Evolutionary conservation across 192 early-diverging fungal genomes (phyloP), one percentile per base, ranked within the genome.

Genomic region (Backusella macrospora): DNA sequence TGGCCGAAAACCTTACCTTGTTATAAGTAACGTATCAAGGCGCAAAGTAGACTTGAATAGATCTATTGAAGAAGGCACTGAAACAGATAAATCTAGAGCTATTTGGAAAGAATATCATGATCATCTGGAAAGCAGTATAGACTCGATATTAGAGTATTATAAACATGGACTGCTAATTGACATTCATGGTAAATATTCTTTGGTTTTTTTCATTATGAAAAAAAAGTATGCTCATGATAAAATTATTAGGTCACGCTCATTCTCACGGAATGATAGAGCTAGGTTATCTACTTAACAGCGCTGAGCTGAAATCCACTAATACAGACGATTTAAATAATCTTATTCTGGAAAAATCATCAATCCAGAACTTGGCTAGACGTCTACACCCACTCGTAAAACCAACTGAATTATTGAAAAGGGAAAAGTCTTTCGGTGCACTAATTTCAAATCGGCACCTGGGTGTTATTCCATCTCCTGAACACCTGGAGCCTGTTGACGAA

Each of bases 131-230:
- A 5, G 8, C 8, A 46, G 23, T 23, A 29, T 46, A 7, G 45
- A 69, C 2, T 46, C 42, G 6, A 18, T 69, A 47, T 12, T 44
- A 29, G 48, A 69, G 10, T 21, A 69, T 12, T 4, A 69, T 18
- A 26, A 43, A 34, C 29, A 69, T 26, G 45, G 67, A 6, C 44
- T 69, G 2, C 6, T 69, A 29, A 45, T 69, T 29, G 67, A 69
- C 34, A 23, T 69, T 37, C 67, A 69, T 69, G 67, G 67, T 69
- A 69, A 69, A 26, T 16, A 66, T 37, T 15, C n/a, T n/a, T n/a
- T n/a, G n/a, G n/a, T n/a, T n/a, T n/a, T n/a, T n/a, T n/a, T n/a
- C 14, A 6, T 14, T 47, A 65, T 38, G 18, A 39, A 21, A 43
- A 44, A 10, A 68, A 14, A 5, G 2, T 14, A n/a, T 16, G 15